Evolutionary conservation across 2,329 filamentous ascomycete species (phyloP), one percentile per base, ranked within the genome.

Genomic region (Aureobasidium lini): DNA sequence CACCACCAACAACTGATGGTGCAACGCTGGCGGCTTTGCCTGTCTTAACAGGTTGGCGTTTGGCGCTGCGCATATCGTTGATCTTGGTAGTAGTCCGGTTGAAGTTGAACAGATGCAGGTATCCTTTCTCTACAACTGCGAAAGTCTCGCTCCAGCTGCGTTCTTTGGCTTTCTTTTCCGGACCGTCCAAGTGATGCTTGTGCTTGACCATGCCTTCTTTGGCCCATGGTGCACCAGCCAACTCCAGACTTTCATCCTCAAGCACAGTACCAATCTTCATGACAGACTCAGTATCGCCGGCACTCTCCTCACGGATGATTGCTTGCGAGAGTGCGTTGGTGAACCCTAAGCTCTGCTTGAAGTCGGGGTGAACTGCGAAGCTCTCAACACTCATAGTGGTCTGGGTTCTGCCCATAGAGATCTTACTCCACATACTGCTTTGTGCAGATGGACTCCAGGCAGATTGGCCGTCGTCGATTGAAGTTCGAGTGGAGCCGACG

Each of bases 121-220:
- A 92, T 11, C 94, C 94, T 72, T 95, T 95, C 69, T 96, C 91
- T 57, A 97, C 87, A 28, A 99, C 94, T 37, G 92, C 93, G 75
- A 99, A 99, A 59, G 92, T 92, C 69, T 97, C 92, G 61, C 81
- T 86, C 94, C 94, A 99, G 67, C 92, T 93, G 40, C 94, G 84
- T 67, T 97, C 93, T 74, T 93, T 96, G 62, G 92, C 88, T 71
- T 90, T 89, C 76, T 94, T 96, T 65, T 95, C 92, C 37, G 90
- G 81, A 4, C 89, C 85, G 70, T 97, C 93, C 3, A 97, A 81
- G 69, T 97, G 93, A 71, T 96, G 93, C 74, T 97, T 97, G 76
- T 99, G 93, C 66, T 93, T 93, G 18, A 97, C 79, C 66, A 95
- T 90, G 63, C 94, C 94, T 74, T 99, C 94, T 75, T 99, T 99